Evolutionary conservation across 202 grass and related monocot species (phyloP).

Genomic region (Dendrocalamus latiflorus): DNA sequence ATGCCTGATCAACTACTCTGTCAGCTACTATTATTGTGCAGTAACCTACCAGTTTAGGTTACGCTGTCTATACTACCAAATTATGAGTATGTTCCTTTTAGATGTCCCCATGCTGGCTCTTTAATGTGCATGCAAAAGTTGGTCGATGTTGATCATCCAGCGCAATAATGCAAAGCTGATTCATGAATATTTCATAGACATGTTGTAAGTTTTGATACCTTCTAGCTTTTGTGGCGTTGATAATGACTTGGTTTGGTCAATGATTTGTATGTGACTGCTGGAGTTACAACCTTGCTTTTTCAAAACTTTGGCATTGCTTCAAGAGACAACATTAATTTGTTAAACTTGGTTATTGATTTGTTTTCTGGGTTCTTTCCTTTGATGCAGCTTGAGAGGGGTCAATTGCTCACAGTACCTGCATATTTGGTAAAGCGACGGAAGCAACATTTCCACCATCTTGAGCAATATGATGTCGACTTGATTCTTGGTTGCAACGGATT

Average conservation of each 20-base stretch:
- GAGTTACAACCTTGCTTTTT: not conserved
- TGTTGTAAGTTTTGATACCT: not conserved
- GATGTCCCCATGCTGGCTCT: not conserved
- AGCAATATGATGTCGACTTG: conserved; percentile 61
- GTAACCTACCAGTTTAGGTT: not conserved
- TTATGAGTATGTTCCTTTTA: no score
- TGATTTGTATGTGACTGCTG: conserved; percentile 1
- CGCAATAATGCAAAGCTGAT: conserved; percentile 19
- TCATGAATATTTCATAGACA: conserved; percentile 2
- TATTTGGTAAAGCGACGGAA: conserved; percentile 88
- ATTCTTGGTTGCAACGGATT: conserved; percentile 94
- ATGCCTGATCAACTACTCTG: not conserved
- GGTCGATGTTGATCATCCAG: not conserved
- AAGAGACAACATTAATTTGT: not conserved
- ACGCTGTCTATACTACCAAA: not conserved
- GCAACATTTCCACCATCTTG: conserved; percentile 81
- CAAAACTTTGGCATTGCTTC: not conserved
- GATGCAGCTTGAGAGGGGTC: conserved; percentile 79
- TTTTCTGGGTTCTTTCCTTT: not conserved
- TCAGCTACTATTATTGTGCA: not conserved
- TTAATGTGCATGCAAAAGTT: not conserved
- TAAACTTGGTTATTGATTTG: not conserved
- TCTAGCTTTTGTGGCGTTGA: no score
- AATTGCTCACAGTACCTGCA: conserved; percentile 61
- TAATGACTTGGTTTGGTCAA: not conserved